Percentiles rank a stretch among this genome's conserved stretches.
phyloP scores from a whole-genome alignment of 2,329 filamentous ascomycete genomes.

The Dactylellina parvicollis region DNA sequence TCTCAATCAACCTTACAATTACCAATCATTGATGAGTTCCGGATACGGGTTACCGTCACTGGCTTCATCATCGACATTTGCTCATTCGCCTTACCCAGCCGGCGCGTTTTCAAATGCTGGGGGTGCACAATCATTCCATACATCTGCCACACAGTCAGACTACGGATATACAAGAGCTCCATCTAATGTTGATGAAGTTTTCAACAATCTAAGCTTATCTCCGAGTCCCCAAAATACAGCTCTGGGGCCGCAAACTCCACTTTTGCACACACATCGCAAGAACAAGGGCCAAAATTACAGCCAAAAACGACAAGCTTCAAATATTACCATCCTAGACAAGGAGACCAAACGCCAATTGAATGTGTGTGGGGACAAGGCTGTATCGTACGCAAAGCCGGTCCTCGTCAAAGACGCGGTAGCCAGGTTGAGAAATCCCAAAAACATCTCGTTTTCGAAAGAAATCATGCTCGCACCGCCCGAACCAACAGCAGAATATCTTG shows the following conservation, averaged over 20 bases:
- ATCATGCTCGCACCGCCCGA: slow-evolving; percentile 18
- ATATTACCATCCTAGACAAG: neutral
- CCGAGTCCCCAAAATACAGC: no score
- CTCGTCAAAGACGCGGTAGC: no score
- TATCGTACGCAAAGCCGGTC: no score
- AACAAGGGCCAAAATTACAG: neutral
- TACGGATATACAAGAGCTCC: neutral
- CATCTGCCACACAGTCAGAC: neutral
- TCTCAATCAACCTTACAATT: neutral
- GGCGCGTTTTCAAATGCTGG: neutral
- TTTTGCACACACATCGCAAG: neutral
- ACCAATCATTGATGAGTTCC: slow-evolving; percentile 11
- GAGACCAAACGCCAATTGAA: neutral
- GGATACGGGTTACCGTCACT: slow-evolving; percentile 2
- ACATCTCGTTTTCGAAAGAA: neutral
- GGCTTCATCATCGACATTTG: neutral
- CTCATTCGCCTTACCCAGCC: neutral
- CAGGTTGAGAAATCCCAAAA: no score
- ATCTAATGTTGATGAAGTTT: neutral
- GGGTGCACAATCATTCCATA: neutral
- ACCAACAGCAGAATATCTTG: slow-evolving; percentile 27
- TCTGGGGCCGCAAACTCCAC: neutral
- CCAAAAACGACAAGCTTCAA: neutral
- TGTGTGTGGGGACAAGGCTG: neutral
- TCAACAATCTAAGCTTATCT: neutral